Percentiles rank a stretch among this genome's conserved stretches.
Conservation (phyloP, 129 eudicot genomes). For the Escallonia herrerae region DNA sequence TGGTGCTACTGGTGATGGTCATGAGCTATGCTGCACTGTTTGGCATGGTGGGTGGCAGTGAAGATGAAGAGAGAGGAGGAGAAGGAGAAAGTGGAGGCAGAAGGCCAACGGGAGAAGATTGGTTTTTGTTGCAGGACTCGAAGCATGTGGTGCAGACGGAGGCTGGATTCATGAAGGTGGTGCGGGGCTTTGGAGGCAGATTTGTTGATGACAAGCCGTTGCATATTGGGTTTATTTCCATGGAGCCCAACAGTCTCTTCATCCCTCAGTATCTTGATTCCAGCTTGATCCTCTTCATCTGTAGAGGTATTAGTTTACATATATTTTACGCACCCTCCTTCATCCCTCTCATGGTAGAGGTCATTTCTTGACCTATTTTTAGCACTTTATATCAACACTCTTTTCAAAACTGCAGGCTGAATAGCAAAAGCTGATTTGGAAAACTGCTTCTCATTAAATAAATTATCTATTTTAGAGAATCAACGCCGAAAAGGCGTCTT, state of each 20-base stretch:
- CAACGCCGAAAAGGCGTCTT: too few relatives aligned
- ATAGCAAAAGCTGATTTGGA: too few relatives aligned
- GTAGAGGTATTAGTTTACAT: conserved; percentile 33
- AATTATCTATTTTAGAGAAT: too few relatives aligned
- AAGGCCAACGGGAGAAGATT: conserved; percentile 13
- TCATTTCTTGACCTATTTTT: too few relatives aligned
- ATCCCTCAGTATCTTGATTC: conserved; percentile 88
- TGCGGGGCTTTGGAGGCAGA: conserved; percentile 39
- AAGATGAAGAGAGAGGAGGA: conserved; percentile 11
- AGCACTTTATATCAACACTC: too few relatives aligned
- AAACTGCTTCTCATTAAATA: too few relatives aligned
- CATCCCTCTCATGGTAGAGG: neutral
- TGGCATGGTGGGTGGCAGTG: conserved; percentile 7
- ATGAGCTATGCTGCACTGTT: conserved; percentile 18
- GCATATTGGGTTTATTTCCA: conserved; percentile 79
- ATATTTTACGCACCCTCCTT: neutral
- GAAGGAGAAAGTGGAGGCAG: conserved; percentile 12
- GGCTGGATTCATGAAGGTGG: conserved; percentile 81
- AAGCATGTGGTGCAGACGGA: conserved; percentile 53
- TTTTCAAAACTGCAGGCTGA: too few relatives aligned
- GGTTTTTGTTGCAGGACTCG: conserved; percentile 48
- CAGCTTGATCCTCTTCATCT: conserved; percentile 58
- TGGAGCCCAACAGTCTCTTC: conserved; percentile 80
- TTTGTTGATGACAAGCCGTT: conserved; percentile 30
- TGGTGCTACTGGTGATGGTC: conserved; percentile 18